These are phyloP conservation scores for Ceratobasidium sp. DNA, from an alignment of 1,284 basidiomycete species.

Conservation along the genomic window DNA sequence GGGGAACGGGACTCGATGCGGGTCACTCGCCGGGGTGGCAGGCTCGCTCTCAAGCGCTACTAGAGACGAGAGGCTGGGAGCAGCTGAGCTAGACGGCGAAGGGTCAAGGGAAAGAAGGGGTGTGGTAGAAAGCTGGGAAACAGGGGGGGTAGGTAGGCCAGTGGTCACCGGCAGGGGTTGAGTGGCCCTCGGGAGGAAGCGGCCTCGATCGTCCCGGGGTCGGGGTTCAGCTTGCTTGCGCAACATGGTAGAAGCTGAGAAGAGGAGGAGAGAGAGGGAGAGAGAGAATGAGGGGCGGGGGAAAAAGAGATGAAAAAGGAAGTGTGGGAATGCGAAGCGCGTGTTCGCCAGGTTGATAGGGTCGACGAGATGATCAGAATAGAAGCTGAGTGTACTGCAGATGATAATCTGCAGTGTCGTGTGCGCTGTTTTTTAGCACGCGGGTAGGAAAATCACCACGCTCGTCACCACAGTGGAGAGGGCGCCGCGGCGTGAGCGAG, in stretches of 20 bases:
- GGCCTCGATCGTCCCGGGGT: not conserved
- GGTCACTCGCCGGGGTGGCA: not conserved
- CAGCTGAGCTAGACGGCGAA: not conserved
- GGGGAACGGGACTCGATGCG: not conserved
- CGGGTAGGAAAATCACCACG: not conserved
- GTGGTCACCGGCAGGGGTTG: not conserved
- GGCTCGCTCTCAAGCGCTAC: not conserved
- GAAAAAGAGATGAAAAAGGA: not conserved
- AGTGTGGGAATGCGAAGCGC: not conserved
- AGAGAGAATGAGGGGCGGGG: not conserved
- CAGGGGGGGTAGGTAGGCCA: not conserved
- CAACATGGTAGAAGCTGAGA: not conserved
- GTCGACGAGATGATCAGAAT: not conserved
- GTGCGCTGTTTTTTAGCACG: too few relatives aligned
- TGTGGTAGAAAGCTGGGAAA: not conserved
- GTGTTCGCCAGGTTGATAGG: slow-evolving; percentile 9
- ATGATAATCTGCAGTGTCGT: too few relatives aligned
- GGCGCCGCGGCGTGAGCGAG: not conserved
- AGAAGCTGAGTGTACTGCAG: too few relatives aligned
- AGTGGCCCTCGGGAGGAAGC: not conserved
- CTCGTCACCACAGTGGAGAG: slow-evolving; percentile 12
- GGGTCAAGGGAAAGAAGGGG: not conserved
- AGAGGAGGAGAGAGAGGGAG: not conserved
- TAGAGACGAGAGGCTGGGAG: not conserved
- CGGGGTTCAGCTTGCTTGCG: not conserved